Evolutionary conservation across 75 land plant species (phyloP), one percentile per base, ranked within the genome.

Genomic region (Selaginella moellendorffii): DNA sequence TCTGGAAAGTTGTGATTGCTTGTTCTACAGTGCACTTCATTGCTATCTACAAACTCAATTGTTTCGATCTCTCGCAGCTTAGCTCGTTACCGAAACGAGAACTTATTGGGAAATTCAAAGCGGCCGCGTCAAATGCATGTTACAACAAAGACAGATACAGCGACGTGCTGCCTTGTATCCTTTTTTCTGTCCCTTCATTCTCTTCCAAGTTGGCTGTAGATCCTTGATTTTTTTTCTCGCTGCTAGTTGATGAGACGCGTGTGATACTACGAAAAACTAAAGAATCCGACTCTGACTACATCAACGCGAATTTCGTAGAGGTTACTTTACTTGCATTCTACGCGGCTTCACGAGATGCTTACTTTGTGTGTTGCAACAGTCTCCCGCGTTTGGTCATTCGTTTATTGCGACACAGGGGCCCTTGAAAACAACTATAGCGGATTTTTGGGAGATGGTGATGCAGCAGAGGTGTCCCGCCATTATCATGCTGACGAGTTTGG

Each of bases 371-470:
- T n/a, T n/a, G n/a, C n/a, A n/a, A n/a, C n/a, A n/a, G n/a, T n/a
- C n/a, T n/a, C n/a, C n/a, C n/a, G n/a, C n/a, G n/a, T n/a, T n/a
- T n/a, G n/a, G n/a, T n/a, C n/a, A n/a, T n/a, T n/a, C n/a, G n/a
- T 91, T 82, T 76, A 91, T 91, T 30, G 88, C 95, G 12, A 87
- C 97, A 8, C 97, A 91, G 73, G 95, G 95, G 60, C 97, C 97
- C 28, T 72, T 91, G 20, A 83, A 77, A 21, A 60, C 76, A 60
- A 91, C 97, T 10, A 72, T 61, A 51, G 81, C 77, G 29, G 97
- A 91, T 54, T 79, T 91, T 53, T 91, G 97, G 97, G 80, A 85
- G 64, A 91, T 91, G 97, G 74, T 88, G 1, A 54, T 88, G 20
- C 86, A 91, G 66, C 68, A 81, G 64, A 79, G 54, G 5, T 88